Evolutionary conservation across 345 rosid species (phyloP).

Genomic region (Euphorbia peplus): DNA sequence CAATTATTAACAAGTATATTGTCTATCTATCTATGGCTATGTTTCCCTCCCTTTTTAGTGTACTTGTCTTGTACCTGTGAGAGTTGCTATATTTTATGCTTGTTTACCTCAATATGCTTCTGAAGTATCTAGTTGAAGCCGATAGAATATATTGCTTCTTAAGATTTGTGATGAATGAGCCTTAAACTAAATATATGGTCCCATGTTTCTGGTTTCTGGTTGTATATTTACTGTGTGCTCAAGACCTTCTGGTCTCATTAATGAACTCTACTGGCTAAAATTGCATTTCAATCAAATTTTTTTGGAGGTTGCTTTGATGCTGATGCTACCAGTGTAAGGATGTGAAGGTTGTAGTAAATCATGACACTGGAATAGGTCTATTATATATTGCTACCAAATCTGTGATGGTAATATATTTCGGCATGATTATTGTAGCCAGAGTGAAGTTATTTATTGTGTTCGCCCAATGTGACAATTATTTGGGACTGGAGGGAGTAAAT

Average conservation of each 20-base stretch:
- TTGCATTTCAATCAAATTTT: too few species aligned
- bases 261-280: too few species aligned
- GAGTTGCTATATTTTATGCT: neutral
- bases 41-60: too few species aligned
- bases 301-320: too few species aligned
- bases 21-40: neutral
- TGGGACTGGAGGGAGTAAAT: too few species aligned
- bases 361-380: neutral
- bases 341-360: neutral
- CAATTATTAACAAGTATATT: slow-evolving; percentile 89
- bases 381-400: neutral
- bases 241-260: neutral
- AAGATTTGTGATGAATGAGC: neutral
- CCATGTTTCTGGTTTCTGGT: neutral
- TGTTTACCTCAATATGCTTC: neutral
- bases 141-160: neutral
- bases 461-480: too few species aligned
- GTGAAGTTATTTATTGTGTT: neutral
- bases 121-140: neutral
- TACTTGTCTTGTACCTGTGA: neutral
- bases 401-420: neutral
- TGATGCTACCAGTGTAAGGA: too few species aligned
- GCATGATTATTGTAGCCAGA: neutral
- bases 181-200: neutral
- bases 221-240: neutral